A percentile compares a stretch with the other conserved stretches of the same genome.
Evolutionary conservation across 805 yeast species (phyloP).

Genomic region (Candida vaughaniae): DNA sequence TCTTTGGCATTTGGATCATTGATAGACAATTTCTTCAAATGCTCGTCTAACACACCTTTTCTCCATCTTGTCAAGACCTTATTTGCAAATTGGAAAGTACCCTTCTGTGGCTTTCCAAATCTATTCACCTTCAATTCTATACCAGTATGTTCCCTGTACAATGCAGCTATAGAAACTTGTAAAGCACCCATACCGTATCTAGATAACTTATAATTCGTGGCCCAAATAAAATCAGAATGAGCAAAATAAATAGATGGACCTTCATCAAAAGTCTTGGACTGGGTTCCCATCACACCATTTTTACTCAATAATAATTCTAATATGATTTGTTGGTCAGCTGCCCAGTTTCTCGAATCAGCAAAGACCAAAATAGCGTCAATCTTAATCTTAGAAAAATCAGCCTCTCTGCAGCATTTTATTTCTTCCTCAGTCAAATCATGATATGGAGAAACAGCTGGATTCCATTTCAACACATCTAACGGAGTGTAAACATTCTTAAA

Average conservation of each 20-base stretch:
- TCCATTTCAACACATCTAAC: constrained; percentile 79
- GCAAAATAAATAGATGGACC: constrained; percentile 86
- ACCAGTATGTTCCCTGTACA: constrained; percentile 83
- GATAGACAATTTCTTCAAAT: constrained; percentile 54
- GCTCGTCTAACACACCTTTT: constrained; percentile 71
- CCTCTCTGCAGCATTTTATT: constrained; percentile 47
- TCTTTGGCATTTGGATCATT: constrained; percentile 43
- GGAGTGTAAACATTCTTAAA: constrained; percentile 82
- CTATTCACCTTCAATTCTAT: constrained; percentile 74
- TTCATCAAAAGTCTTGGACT: constrained; percentile 64
- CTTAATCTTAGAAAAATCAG: constrained; percentile 63
- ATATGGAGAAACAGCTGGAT: constrained; percentile 83
- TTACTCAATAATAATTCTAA: constrained; percentile 75
- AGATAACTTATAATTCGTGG: constrained; percentile 77
- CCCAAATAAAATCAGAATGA: constrained; percentile 92
- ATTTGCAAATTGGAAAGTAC: constrained; percentile 81
- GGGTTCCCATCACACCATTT: constrained; percentile 83
- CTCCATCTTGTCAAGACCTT: constrained; percentile 78
- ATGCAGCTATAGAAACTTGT: constrained; percentile 83
- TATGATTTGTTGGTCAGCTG: constrained; percentile 88
- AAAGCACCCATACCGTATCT: constrained; percentile 95
- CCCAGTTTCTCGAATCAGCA: constrained; percentile 93
- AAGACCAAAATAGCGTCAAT: constrained; percentile 85
- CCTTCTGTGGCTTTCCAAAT: constrained; percentile 88
- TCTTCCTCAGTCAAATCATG: constrained; percentile 78